These are phyloP conservation scores for Beverwykella pulmonaria DNA, from an alignment of 495 filamentous ascomycete species.

Conservation along the genomic window DNA sequence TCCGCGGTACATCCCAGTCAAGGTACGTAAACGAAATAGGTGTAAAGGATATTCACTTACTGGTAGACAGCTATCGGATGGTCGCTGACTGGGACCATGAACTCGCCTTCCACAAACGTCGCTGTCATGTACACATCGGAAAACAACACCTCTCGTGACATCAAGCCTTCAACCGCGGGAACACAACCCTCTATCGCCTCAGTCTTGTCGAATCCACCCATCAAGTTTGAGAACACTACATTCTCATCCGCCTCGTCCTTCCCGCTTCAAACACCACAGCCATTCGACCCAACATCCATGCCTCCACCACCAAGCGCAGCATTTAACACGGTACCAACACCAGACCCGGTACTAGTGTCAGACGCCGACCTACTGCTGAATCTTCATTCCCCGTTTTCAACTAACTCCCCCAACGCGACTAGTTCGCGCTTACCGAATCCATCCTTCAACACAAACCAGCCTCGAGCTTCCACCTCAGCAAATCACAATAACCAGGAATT, in stretches of 20 bases:
- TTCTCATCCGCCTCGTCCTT: conserved; percentile 15
- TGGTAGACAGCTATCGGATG: conserved; percentile 65
- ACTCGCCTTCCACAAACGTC: conserved; percentile 77
- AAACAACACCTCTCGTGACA: conserved; percentile 36
- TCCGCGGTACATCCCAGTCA: conserved; percentile 57
- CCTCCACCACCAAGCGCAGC: conserved; percentile 21
- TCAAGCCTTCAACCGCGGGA: conserved; percentile 32
- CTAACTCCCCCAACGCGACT: conserved; percentile 8
- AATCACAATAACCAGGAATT: conserved; percentile 39
- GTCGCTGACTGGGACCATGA: conserved; percentile 78
- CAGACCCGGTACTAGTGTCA: conserved; percentile 35
- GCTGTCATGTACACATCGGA: conserved; percentile 69
- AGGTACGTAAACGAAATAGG: conserved; percentile 46
- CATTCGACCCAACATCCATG: conserved; percentile 28
- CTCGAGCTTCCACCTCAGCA: conserved; percentile 47
- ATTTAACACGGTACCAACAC: conserved; percentile 21
- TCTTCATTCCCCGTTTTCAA: conserved; percentile 37
- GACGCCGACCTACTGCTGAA: conserved; percentile 42
- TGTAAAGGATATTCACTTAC: conserved; percentile 41
- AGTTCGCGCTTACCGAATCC: not conserved
- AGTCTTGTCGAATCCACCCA: conserved; percentile 16
- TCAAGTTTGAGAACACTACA: conserved; percentile 24
- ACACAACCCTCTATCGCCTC: conserved; percentile 25
- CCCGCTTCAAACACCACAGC: not conserved
- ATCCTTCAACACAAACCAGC: conserved; percentile 2